Base-by-base conservation (phyloP, 371 early-diverging fungal genomes). In the Mortierella sp. region DNA sequence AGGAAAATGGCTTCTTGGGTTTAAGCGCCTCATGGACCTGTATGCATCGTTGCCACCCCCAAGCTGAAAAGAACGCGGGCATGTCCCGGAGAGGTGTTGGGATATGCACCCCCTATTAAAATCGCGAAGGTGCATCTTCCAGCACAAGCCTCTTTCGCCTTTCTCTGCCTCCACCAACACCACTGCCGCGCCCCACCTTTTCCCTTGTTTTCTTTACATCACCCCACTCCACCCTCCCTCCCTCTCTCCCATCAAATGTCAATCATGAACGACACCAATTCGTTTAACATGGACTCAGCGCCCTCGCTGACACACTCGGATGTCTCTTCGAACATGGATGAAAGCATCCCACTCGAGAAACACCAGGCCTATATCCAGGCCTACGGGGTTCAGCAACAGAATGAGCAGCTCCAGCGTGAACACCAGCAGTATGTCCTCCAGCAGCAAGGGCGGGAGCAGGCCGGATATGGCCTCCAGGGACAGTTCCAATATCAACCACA, bases 1-100 rank as follows among this genome's bases (percentile, higher is more conserved):
- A 44, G 88, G 89, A 5, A 78, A 81, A 31, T 90, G 92, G 90
- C 80, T 90, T 57, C 67, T 88, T 12, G 92, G 90, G 7, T 73
- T 90, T 46, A 90, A 89, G 66, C 81, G 90, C 22, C 73, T 90
- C 31, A 81, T 89, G 28, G 89, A 88, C 53, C 57, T 85, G 14
- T 78, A 80, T 17, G 63, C 58, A 14, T 57, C 67, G 0, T 27
- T 57, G 40, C 45, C 63, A 24, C 16, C 64, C 14, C 45, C 69
- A 40, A 47, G 27, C 24, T 60, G 12, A n/a, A 13, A 25, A 10
- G 34, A n/a, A n/a, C n/a, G n/a, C n/a, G n/a, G n/a, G n/a, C n/a
- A n/a, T n/a, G n/a, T n/a, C n/a, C n/a, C n/a, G n/a, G n/a, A n/a
- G n/a, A 45, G 24, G 34, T 34, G 16, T n/a, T n/a, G n/a, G n/a